These are phyloP conservation scores for Centella asiatica DNA, from an alignment of 129 eudicot genomes.

Conservation along the genomic window DNA sequence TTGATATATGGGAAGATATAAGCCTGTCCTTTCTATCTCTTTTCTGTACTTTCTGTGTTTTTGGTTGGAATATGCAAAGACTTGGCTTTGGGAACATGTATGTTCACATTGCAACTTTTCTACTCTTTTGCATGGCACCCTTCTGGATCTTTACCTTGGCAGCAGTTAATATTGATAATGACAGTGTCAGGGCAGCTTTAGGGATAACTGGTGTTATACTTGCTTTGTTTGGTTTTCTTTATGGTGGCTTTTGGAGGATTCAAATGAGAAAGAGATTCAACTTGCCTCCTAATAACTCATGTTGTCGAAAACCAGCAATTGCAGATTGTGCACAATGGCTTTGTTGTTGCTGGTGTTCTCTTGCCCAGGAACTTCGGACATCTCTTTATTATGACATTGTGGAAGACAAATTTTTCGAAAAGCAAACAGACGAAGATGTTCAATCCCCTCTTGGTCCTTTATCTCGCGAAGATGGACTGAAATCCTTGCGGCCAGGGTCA, in stretches of 20 bases:
- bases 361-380: slow-evolving; percentile 55
- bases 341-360: slow-evolving; percentile 52
- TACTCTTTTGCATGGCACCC: slow-evolving; percentile 50
- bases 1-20: slow-evolving; percentile 46
- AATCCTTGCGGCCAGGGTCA: slow-evolving; percentile 6
- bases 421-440: background rate
- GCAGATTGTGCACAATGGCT: slow-evolving; percentile 45
- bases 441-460: slow-evolving; percentile 23
- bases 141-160: slow-evolving; percentile 54
- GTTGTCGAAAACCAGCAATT: slow-evolving; percentile 35
- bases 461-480: slow-evolving; percentile 24
- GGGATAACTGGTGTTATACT: slow-evolving; percentile 37
- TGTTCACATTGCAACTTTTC: slow-evolving; percentile 42
- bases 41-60: slow-evolving; percentile 45
- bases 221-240: slow-evolving; percentile 48
- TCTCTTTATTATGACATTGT: slow-evolving; percentile 34
- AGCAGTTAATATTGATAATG: slow-evolving; percentile 39
- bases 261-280: slow-evolving; percentile 45
- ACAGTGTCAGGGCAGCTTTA: slow-evolving; percentile 27
- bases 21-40: slow-evolving; percentile 33
- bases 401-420: slow-evolving; percentile 23
- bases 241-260: slow-evolving; percentile 63
- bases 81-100: slow-evolving; percentile 63
- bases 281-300: slow-evolving; percentile 24
- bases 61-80: slow-evolving; percentile 60